A percentile compares a stretch with the other conserved stretches of the same genome.
These are phyloP conservation scores for Ammopiptanthus mongolicus DNA, from an alignment of 306 rosid genomes.

Conservation along the genomic window DNA sequence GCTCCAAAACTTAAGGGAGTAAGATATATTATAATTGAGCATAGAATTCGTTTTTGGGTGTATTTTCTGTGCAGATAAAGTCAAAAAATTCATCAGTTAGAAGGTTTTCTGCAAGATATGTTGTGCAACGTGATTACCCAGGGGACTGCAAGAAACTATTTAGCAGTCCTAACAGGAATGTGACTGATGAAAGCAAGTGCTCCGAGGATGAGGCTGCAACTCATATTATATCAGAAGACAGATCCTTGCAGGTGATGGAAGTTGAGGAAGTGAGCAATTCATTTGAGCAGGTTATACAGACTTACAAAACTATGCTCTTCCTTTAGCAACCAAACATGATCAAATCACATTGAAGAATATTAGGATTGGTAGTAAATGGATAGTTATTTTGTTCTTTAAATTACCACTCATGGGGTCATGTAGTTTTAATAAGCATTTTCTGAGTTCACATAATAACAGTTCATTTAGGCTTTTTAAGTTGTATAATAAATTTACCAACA, in stretches of 20 bases:
- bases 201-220: slow-evolving; percentile 18
- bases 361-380: neutral
- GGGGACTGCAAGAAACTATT: slow-evolving; percentile 44
- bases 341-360: neutral
- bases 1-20: slow-evolving; percentile 8
- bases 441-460: neutral
- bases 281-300: slow-evolving; percentile 10
- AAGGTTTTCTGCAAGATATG: slow-evolving; percentile 46
- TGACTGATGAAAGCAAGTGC: slow-evolving; percentile 23
- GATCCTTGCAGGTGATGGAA: slow-evolving; percentile 27
- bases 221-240: slow-evolving; percentile 20
- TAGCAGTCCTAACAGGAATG: slow-evolving; percentile 29
- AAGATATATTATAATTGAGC: neutral
- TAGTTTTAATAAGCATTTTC: neutral
- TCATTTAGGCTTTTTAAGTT: neutral
- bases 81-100: slow-evolving; percentile 30
- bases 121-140: slow-evolving; percentile 41
- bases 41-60: neutral
- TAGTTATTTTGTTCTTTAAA: slow-evolving; percentile 1
- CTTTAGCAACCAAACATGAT: neutral
- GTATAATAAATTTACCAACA: neutral
- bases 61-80: slow-evolving; percentile 27
- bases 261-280: slow-evolving; percentile 17
- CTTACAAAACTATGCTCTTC: neutral
- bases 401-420: neutral